Evolutionary conservation across 2,329 filamentous ascomycete genomes (phyloP).

Genomic region (Sarocladiaceae sp.): DNA sequence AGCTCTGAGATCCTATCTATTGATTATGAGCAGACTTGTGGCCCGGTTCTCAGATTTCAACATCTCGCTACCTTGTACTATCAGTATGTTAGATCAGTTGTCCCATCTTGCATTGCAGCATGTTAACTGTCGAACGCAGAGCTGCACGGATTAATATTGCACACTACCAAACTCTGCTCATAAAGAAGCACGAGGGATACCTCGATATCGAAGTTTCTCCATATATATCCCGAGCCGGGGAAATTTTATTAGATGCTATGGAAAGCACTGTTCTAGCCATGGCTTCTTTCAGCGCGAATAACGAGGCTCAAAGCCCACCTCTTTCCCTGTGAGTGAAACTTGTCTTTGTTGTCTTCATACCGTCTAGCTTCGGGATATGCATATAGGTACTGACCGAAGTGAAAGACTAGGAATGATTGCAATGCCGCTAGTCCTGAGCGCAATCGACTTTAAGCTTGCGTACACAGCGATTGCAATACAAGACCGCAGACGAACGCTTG

Average conservation of each 20-base stretch:
- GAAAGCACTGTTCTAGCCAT: neutral
- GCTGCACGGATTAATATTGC: neutral
- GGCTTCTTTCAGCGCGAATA: neutral
- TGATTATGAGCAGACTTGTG: neutral
- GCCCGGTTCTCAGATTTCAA: neutral
- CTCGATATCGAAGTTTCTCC: neutral
- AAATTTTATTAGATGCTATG: neutral
- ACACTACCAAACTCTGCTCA: neutral
- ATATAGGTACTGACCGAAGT: too few relatives aligned
- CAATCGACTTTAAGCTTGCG: conserved; percentile 1
- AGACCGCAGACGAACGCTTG: neutral
- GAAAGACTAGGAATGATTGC: neutral
- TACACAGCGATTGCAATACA: neutral
- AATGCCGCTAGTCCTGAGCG: neutral
- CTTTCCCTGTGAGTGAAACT: neutral
- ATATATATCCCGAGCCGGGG: neutral
- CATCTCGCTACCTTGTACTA: neutral
- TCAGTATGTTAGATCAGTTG: neutral
- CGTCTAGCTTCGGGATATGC: too few relatives aligned
- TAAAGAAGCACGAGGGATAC: neutral
- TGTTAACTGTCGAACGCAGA: neutral
- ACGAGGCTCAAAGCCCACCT: neutral
- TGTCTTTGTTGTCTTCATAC: neutral
- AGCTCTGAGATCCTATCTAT: neutral
- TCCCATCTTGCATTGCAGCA: neutral